phyloP scores from a whole-genome alignment of 2,329 filamentous ascomycete genomes.

The Colletotrichum musicola region DNA sequence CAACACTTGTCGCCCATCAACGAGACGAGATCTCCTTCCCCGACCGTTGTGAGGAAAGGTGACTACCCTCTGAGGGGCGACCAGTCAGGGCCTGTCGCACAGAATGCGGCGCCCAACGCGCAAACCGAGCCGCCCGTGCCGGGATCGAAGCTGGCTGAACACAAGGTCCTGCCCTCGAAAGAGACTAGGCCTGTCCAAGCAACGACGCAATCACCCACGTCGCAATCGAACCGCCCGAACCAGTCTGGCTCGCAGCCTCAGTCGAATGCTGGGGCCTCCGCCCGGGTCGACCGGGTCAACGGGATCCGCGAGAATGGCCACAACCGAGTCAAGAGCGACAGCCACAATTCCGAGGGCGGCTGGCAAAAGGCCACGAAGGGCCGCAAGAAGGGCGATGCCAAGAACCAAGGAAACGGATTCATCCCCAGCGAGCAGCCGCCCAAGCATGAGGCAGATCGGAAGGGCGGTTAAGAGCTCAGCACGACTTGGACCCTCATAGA shows the following conservation, averaged over 20 bases:
- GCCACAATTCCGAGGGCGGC: conserved; percentile 55
- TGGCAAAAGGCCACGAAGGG: conserved; percentile 73
- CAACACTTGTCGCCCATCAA: conserved; percentile 79
- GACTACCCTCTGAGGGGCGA: conserved; percentile 26
- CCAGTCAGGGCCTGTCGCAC: conserved; percentile 25
- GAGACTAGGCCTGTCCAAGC: conserved; percentile 45
- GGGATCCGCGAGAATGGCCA: conserved; percentile 65
- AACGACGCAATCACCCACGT: conserved; percentile 42
- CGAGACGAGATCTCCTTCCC: conserved; percentile 79
- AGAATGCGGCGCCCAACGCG: conserved; percentile 35
- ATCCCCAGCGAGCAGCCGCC: conserved; percentile 64
- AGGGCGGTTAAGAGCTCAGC: conserved; percentile 65
- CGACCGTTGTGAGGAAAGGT: conserved; percentile 67
- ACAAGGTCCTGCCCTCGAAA: conserved; percentile 42
- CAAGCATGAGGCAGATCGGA: conserved; percentile 71
- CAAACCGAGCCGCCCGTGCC: conserved; percentile 12
- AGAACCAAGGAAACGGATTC: conserved; percentile 57
- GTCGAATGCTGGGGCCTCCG: conserved; percentile 34
- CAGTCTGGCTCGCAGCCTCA: conserved; percentile 46
- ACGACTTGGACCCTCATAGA: not conserved
- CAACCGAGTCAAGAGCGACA: conserved; percentile 67
- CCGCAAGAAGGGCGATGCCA: conserved; percentile 66
- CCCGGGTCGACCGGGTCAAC: conserved; percentile 52
- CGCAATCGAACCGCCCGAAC: conserved; percentile 21
- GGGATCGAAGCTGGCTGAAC: conserved; percentile 10